phyloP scores from a whole-genome alignment of 1,139 yeast species.

The Tardiomyces digboiensis region DNA sequence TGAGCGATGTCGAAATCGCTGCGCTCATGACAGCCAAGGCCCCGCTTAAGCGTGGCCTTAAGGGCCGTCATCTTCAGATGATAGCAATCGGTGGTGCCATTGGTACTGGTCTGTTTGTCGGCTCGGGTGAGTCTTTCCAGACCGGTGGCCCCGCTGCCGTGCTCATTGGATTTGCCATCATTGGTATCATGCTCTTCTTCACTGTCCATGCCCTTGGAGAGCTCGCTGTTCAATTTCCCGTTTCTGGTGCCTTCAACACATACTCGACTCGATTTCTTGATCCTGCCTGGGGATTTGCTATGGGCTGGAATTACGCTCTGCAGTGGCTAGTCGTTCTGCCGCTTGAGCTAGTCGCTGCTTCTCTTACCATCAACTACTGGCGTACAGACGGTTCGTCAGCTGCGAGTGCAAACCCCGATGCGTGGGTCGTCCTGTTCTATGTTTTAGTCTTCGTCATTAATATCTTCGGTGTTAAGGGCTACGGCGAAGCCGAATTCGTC shows the following conservation, averaged over 20 bases:
- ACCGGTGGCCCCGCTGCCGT: slow-evolving; percentile 80
- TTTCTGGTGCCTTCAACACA: slow-evolving; percentile 70
- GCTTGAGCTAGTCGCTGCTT: slow-evolving; percentile 69
- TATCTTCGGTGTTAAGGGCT: slow-evolving; percentile 62
- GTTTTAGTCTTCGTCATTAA: slow-evolving; percentile 45
- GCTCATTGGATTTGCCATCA: slow-evolving; percentile 58
- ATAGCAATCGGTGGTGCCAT: slow-evolving; percentile 81
- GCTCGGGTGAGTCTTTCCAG: slow-evolving; percentile 57
- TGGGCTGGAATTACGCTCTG: slow-evolving; percentile 75
- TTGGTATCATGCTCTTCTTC: slow-evolving; percentile 60
- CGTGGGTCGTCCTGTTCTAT: slow-evolving; percentile 59
- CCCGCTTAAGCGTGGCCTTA: slow-evolving; percentile 52
- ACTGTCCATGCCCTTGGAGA: slow-evolving; percentile 86
- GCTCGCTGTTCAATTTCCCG: slow-evolving; percentile 68
- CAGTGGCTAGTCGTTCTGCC: slow-evolving; percentile 78
- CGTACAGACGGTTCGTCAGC: slow-evolving; percentile 30
- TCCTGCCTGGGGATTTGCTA: slow-evolving; percentile 62
- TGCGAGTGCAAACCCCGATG: slow-evolving; percentile 46
- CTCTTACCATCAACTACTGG: slow-evolving; percentile 66
- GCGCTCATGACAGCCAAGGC: slow-evolving; percentile 59
- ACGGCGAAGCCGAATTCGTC: slow-evolving; percentile 65
- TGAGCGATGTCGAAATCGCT: slow-evolving; percentile 59
- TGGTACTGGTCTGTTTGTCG: slow-evolving; percentile 72
- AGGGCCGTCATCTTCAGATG: slow-evolving; percentile 47
- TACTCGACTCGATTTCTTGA: slow-evolving; percentile 65